These are phyloP conservation scores for Beauveria sp. DNA, from an alignment of 2,329 filamentous ascomycete species.

Conservation along the genomic window DNA sequence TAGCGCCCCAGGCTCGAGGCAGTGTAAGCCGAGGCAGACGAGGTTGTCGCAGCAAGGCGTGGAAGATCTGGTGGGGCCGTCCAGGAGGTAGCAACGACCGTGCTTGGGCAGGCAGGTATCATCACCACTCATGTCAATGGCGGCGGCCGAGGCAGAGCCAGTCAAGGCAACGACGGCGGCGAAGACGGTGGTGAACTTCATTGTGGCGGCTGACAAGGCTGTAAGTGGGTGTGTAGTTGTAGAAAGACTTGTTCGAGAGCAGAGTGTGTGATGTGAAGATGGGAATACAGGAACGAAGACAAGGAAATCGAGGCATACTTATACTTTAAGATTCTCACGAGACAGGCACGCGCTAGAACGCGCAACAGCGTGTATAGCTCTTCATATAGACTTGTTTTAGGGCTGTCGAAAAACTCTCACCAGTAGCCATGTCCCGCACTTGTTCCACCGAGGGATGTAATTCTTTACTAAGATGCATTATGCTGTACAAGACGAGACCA, in stretches of 20 bases:
- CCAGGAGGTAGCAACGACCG: not conserved
- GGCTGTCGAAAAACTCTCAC: not conserved
- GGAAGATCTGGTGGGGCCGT: not conserved
- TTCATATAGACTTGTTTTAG: not conserved
- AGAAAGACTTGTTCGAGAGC: not conserved
- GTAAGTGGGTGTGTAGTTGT: not conserved
- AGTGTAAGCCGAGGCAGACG: not conserved
- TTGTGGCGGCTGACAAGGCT: not conserved
- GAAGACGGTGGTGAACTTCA: not conserved
- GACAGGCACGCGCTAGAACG: not conserved
- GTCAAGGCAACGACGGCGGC: not conserved
- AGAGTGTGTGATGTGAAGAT: not conserved
- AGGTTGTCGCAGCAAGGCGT: not conserved
- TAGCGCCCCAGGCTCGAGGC: not conserved
- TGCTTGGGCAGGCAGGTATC: conserved; percentile 2
- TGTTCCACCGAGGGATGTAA: not conserved
- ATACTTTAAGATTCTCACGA: not conserved
- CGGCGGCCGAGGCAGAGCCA: not conserved
- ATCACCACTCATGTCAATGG: not conserved
- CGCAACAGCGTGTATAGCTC: not conserved
- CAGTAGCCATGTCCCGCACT: not conserved
- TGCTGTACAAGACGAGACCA: not conserved
- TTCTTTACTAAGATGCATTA: not conserved
- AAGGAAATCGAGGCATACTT: not conserved
- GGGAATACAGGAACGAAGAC: not conserved